A percentile compares a stretch with the other conserved stretches of the same genome.
phyloP scores from a whole-genome alignment of 2,329 filamentous ascomycete species.

The Chrysoporthe deuterocubensis region DNA sequence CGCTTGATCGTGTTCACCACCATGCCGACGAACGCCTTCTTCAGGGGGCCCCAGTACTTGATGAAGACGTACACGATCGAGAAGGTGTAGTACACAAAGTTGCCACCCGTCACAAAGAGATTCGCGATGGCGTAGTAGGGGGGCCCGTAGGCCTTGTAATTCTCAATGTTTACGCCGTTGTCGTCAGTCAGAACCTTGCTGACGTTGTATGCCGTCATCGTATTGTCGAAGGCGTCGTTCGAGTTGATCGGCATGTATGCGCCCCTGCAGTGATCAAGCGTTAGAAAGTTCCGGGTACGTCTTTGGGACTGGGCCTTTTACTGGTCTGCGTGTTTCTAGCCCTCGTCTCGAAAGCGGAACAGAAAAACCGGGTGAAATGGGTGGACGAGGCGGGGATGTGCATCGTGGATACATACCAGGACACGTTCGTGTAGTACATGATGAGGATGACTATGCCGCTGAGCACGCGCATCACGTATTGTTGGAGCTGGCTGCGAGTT shows the following conservation, averaged over 20 bases:
- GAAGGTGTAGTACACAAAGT: conserved; percentile 41
- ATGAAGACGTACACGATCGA: conserved; percentile 48
- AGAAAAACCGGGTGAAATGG: background rate
- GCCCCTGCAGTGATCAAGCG: conserved; percentile 25
- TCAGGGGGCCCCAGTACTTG: conserved; percentile 43
- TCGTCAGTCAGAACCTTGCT: conserved; percentile 15
- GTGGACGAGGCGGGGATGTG: background rate
- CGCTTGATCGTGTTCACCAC: conserved; percentile 38
- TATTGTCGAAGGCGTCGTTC: conserved; percentile 45
- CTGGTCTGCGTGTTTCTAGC: background rate
- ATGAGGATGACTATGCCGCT: conserved; percentile 49
- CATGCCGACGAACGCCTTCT: conserved; percentile 40
- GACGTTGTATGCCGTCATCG: conserved; percentile 45
- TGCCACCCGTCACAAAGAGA: conserved; percentile 24
- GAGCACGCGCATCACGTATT: conserved; percentile 14
- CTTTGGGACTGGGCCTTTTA: background rate
- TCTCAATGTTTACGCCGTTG: conserved; percentile 32
- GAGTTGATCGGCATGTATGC: conserved; percentile 47
- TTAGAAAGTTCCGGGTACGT: background rate
- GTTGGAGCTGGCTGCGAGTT: conserved; percentile 11
- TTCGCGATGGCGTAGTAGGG: conserved; percentile 32
- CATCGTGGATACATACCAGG: conserved; percentile 8
- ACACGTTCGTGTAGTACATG: conserved; percentile 26
- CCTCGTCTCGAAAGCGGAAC: background rate
- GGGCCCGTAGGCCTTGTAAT: conserved; percentile 34